Base-by-base conservation (phyloP, 768 basidiomycete species). In the Chlorophyllum brunneum region DNA sequence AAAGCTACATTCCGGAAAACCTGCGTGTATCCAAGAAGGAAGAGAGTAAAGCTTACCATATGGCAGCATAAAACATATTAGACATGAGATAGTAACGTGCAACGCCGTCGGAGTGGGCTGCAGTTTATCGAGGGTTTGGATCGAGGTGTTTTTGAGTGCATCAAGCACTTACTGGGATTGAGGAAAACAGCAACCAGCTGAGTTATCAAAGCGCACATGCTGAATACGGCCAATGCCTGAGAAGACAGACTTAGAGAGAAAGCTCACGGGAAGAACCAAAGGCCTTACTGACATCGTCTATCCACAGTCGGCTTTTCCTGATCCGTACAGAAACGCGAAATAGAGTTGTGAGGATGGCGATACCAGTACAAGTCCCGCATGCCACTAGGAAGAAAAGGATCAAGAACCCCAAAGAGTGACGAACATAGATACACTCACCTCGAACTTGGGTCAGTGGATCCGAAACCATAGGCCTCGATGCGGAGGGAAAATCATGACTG, bases 41-140 rank as follows among this genome's bases (percentile, higher is more conserved):
- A 16, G 2, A 40, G 8, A n/a, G 15, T 37, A 16, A 13, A 37
- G 23, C 62, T 22, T 39, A 73, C 73, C 73, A 76, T 38, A 74
- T 65, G 16, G 69, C 63, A 11, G 61, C 59, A 48, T 73, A 74
- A 53, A 74, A 76, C 8, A 65, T 51, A 3, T 55, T 59, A 30
- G 66, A 66, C 61, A 71, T 64, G 15, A 72, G 42, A 50, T 74
- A 74, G 47, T 69, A 70, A 6, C 62, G 65, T n/a, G 58, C 58
- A 16, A 67, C 58, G 34, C 62, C 54, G 26, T 18, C 56, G 29
- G 10, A 3, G 9, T 31, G 30, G 10, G 24, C 49, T 51, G 16
- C 7, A 45, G 36, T 15, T 45, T 18, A 4, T 7, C 37, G n/a
- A n/a, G 11, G 5, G 2, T 23, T 13, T 31, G 20, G 8, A 9